Evolutionary conservation across 306 rosid genomes (phyloP).

Genomic region (Rosa rugosa): DNA sequence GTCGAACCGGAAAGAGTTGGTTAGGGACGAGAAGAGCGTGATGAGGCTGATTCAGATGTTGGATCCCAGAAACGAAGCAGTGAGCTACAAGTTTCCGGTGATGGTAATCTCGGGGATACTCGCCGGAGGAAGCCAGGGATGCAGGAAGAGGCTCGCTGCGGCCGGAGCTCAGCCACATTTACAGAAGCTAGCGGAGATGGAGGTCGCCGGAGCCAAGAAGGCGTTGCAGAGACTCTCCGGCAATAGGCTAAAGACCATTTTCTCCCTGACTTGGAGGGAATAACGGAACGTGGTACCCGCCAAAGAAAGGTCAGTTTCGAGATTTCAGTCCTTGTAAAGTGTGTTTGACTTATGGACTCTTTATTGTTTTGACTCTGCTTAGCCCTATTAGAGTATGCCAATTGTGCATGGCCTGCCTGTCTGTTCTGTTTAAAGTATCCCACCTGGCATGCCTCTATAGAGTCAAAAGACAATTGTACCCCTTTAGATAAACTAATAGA

Average conservation of each 20-base stretch:
- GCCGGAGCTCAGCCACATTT: slow-evolving; percentile 47
- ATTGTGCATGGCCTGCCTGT: not conserved
- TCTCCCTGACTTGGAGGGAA: slow-evolving; percentile 57
- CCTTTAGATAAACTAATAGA: not conserved
- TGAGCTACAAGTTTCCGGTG: slow-evolving; percentile 31
- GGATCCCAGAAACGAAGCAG: slow-evolving; percentile 41
- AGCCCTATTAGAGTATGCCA: not conserved
- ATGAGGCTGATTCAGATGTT: slow-evolving; percentile 54
- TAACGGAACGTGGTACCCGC: slow-evolving; percentile 31
- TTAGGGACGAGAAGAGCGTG: slow-evolving; percentile 54
- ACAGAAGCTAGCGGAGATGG: slow-evolving; percentile 42
- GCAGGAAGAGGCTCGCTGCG: slow-evolving; percentile 41
- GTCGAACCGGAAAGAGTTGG: slow-evolving; percentile 53
- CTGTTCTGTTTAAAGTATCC: not conserved
- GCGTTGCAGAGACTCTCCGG: slow-evolving; percentile 56
- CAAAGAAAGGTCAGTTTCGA: slow-evolving; percentile 33
- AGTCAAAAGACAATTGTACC: slow-evolving; percentile 9
- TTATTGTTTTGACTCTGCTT: slow-evolving; percentile 18
- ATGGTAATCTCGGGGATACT: slow-evolving; percentile 35
- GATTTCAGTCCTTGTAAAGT: not conserved
- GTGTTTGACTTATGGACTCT: not conserved
- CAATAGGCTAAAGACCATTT: slow-evolving; percentile 39
- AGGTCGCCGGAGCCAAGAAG: slow-evolving; percentile 52
- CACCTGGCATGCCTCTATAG: not conserved
- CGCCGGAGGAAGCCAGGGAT: slow-evolving; percentile 48